These are phyloP conservation scores for Fusarium buharicum DNA, from an alignment of 2,329 filamentous ascomycete species.

Conservation along the genomic window DNA sequence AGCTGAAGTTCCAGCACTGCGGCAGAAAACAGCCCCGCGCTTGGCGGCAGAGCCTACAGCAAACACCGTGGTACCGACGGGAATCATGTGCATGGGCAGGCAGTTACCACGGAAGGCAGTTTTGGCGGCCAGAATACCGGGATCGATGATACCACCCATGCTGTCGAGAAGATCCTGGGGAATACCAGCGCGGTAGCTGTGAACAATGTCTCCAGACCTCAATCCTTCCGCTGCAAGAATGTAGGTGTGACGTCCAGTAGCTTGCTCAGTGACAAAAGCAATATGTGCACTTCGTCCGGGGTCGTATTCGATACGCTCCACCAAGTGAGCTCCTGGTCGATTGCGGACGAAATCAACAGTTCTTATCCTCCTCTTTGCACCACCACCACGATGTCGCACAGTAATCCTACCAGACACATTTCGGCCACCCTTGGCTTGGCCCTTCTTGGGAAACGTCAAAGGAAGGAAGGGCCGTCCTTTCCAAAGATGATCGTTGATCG, in stretches of 20 bases:
- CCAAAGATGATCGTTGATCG: conserved; percentile 97
- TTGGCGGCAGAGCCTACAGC: conserved; percentile 83
- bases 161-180: conserved; percentile 85
- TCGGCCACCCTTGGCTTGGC: conserved; percentile 89
- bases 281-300: conserved; percentile 94
- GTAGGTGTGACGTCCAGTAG: conserved; percentile 82
- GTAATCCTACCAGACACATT: conserved; percentile 89
- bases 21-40: conserved; percentile 87
- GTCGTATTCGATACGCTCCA: conserved; percentile 96
- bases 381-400: conserved; percentile 91
- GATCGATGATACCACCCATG: conserved; percentile 94
- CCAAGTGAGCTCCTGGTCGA: conserved; percentile 82
- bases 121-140: conserved; percentile 93
- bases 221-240: conserved; percentile 96
- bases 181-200: conserved; percentile 92
- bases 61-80: conserved; percentile 91
- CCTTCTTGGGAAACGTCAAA: conserved; percentile 91
- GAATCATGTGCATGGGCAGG: conserved; percentile 93
- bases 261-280: conserved; percentile 81
- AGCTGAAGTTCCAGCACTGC: conserved; percentile 92
- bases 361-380: conserved; percentile 89
- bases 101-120: conserved; percentile 96
- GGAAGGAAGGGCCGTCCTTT: conserved; percentile 86
- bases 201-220: conserved; percentile 87
- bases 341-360: conserved; percentile 88